These are phyloP conservation scores for Cryptosporidium sp. DNA, from an alignment of 169 alveolate genomes.

Conservation along the genomic window DNA sequence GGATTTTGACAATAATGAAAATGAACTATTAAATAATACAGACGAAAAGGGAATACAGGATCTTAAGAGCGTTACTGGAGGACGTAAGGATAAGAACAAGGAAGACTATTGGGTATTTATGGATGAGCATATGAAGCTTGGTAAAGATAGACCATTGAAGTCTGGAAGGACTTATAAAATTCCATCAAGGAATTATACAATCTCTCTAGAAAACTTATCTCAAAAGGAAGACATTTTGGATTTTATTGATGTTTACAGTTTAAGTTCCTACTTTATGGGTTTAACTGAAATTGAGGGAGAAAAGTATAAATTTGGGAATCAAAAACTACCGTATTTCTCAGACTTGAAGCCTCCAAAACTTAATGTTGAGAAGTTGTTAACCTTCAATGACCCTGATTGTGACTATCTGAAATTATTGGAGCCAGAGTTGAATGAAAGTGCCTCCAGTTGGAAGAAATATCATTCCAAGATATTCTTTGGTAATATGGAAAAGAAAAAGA, in stretches of 20 bases:
- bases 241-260: slow-evolving; percentile 24
- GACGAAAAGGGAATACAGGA: neutral
- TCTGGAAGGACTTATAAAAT: slow-evolving; percentile 27
- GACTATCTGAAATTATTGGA: slow-evolving; percentile 30
- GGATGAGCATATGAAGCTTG: slow-evolving; percentile 67
- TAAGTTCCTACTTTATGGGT: slow-evolving; percentile 49
- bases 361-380: slow-evolving; percentile 5
- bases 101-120: slow-evolving; percentile 37
- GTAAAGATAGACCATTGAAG: slow-evolving; percentile 52
- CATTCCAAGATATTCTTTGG: slow-evolving; percentile 22
- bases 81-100: neutral
- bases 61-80: neutral
- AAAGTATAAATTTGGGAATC: neutral
- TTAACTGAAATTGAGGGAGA: slow-evolving; percentile 17
- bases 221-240: slow-evolving; percentile 23
- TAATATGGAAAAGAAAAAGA: neutral
- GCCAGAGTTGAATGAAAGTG: slow-evolving; percentile 10
- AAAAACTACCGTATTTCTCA: slow-evolving; percentile 29
- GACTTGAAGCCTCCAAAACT: slow-evolving; percentile 62
- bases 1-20: neutral
- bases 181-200: slow-evolving; percentile 46
- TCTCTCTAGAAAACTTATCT: slow-evolving; percentile 12
- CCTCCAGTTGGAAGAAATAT: slow-evolving; percentile 47
- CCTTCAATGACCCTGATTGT: neutral
- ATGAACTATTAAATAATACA: neutral